Percentiles rank a stretch among this genome's conserved stretches.
These are phyloP conservation scores for Colletotrichum sansevieriae DNA, from an alignment of 2,329 filamentous ascomycete species.

Conservation along the genomic window DNA sequence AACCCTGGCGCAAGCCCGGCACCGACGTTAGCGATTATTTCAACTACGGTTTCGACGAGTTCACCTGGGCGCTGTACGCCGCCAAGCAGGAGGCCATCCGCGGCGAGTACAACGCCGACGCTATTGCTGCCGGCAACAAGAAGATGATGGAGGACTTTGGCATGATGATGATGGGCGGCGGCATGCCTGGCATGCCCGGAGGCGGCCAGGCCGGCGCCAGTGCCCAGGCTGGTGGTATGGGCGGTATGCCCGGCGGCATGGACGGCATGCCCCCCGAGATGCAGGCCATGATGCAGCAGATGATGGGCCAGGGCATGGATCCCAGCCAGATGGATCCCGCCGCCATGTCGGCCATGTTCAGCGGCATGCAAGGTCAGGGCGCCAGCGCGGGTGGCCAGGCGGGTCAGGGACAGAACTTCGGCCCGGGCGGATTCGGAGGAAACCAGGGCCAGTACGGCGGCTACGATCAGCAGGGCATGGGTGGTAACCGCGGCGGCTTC, in stretches of 20 bases:
- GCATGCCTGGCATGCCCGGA: conserved; percentile 57
- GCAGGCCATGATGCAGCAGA: conserved; percentile 78
- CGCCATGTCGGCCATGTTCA: conserved; percentile 71
- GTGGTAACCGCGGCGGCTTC: conserved; percentile 51
- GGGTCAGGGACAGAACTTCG: conserved; percentile 65
- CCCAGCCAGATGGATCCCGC: conserved; percentile 75
- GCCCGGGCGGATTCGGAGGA: conserved; percentile 65
- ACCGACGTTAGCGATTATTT: conserved; percentile 97
- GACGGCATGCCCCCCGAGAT: conserved; percentile 76
- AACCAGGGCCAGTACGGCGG: conserved; percentile 65
- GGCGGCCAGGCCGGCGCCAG: conserved; percentile 49
- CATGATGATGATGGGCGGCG: conserved; percentile 77
- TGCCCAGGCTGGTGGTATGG: conserved; percentile 54
- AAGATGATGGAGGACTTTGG: conserved; percentile 83
- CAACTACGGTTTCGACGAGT: conserved; percentile 99
- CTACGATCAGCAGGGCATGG: conserved; percentile 63
- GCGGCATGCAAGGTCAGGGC: conserved; percentile 65
- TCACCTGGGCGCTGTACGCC: conserved; percentile 96
- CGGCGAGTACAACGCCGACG: conserved; percentile 78
- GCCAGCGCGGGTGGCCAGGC: conserved; percentile 60
- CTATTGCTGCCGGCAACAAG: conserved; percentile 75
- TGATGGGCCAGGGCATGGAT: conserved; percentile 76
- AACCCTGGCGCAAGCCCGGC: conserved; percentile 94
- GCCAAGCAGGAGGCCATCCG: conserved; percentile 86
- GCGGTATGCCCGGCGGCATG: conserved; percentile 65